Percentiles rank a stretch among this genome's conserved stretches.
Conservation (phyloP, 495 filamentous ascomycete genomes). For the Neurospora discreta region DNA sequence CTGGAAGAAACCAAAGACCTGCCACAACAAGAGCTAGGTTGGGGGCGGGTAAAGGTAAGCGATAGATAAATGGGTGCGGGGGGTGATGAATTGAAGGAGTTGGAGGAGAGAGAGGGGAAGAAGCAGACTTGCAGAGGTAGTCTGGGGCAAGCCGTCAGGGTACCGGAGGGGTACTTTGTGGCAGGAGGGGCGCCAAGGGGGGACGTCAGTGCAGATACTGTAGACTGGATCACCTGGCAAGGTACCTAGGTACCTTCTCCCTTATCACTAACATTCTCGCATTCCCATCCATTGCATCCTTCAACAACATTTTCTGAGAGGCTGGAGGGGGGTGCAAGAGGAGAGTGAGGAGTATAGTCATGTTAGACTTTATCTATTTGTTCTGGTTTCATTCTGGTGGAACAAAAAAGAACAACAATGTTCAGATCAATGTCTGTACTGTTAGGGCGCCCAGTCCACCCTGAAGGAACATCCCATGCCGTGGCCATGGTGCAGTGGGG, state of each 20-base stretch:
- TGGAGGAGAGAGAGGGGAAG: background rate
- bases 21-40: background rate
- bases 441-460: background rate
- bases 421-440: background rate
- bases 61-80: background rate
- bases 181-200: background rate
- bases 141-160: background rate
- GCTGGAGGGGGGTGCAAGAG: background rate
- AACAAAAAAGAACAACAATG: background rate
- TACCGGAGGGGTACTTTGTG: background rate
- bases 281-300: background rate
- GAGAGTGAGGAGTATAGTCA: background rate
- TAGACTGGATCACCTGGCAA: background rate
- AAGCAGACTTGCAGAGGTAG: background rate
- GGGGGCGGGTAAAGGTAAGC: background rate
- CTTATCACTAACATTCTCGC: background rate
- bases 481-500: background rate
- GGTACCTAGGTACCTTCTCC: background rate
- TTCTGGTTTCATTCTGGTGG: background rate
- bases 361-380: background rate
- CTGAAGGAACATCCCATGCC: background rate
- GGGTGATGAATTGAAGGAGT: background rate
- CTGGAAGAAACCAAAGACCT: background rate
- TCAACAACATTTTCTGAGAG: background rate
- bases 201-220: background rate